Percentiles rank a stretch among this genome's conserved stretches.
These are phyloP conservation scores for Diaporthe eres DNA, from an alignment of 2,329 filamentous ascomycete species.

Conservation along the genomic window DNA sequence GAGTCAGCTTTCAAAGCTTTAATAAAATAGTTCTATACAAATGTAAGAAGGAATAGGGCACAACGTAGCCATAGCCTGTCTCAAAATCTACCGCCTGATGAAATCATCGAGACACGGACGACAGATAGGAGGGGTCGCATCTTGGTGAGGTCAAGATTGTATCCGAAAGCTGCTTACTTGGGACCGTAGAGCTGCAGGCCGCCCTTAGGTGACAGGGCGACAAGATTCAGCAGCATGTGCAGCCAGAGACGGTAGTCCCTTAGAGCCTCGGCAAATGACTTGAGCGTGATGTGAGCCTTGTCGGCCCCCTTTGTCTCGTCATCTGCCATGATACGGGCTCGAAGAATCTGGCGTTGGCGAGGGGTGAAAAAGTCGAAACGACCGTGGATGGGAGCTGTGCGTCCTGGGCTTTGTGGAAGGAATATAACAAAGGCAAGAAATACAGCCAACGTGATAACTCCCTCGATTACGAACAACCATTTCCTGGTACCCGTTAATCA, in stretches of 20 bases:
- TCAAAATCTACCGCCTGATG: too few relatives aligned
- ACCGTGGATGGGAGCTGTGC: constrained; percentile 38
- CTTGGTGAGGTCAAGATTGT: too few relatives aligned
- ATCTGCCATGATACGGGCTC: constrained; percentile 34
- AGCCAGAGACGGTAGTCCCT: constrained; percentile 39
- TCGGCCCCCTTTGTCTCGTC: constrained; percentile 38
- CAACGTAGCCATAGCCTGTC: too few relatives aligned
- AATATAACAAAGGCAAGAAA: constrained; percentile 36
- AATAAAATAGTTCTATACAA: too few relatives aligned
- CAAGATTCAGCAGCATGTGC: constrained; percentile 41
- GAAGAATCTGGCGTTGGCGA: constrained; percentile 35
- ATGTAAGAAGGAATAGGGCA: too few relatives aligned
- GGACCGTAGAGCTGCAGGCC: constrained; percentile 42
- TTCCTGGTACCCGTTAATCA: not conserved
- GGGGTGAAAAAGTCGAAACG: constrained; percentile 37
- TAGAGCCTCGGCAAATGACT: constrained; percentile 31
- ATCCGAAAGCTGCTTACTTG: not conserved
- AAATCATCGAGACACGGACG: too few relatives aligned
- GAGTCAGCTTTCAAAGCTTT: too few relatives aligned
- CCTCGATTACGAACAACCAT: constrained; percentile 42
- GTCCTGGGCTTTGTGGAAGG: constrained; percentile 35
- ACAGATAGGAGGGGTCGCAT: too few relatives aligned
- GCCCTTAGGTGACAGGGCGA: constrained; percentile 39
- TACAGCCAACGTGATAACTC: constrained; percentile 26
- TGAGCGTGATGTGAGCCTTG: constrained; percentile 38